Evolutionary conservation across 345 rosid genomes (phyloP).

Genomic region (Conringia planisiliqua): DNA sequence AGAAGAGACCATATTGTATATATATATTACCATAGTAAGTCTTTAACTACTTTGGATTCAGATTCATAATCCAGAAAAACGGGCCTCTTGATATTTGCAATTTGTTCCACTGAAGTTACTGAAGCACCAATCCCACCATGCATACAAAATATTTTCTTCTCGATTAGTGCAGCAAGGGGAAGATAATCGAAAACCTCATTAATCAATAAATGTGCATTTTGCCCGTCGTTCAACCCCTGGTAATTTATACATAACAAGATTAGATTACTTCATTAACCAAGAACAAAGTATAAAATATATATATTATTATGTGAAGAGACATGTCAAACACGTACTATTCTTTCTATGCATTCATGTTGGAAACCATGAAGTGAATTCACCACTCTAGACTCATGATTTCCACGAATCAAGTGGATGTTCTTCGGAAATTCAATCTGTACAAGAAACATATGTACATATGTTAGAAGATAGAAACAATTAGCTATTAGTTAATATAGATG

Average conservation of each 20-base stretch:
- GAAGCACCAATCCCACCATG: conserved; percentile 92
- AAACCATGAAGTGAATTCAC: conserved; percentile 77
- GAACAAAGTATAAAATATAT: not conserved
- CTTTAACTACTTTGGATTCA: conserved; percentile 66
- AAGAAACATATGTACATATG: not conserved
- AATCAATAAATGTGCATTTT: conserved; percentile 74
- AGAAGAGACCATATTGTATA: not conserved
- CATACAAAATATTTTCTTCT: conserved; percentile 79
- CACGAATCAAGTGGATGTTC: conserved; percentile 81
- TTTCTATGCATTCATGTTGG: conserved; percentile 72
- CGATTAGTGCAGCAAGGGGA: conserved; percentile 87
- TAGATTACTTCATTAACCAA: not conserved
- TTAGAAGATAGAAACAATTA: not conserved
- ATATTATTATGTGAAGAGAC: not conserved
- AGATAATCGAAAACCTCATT: conserved; percentile 75
- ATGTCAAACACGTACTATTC: conserved; percentile 44
- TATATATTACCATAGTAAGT: conserved; percentile 62
- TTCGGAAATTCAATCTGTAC: conserved; percentile 79
- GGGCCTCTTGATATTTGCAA: conserved; percentile 76
- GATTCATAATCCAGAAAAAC: conserved; percentile 52
- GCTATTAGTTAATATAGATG: not conserved
- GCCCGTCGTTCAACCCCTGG: conserved; percentile 60
- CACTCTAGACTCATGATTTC: conserved; percentile 83
- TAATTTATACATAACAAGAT: not conserved
- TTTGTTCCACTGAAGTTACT: conserved; percentile 60